Evolutionary conservation across 768 basidiomycete genomes (phyloP).

Genomic region (Tulasnella calospora): DNA sequence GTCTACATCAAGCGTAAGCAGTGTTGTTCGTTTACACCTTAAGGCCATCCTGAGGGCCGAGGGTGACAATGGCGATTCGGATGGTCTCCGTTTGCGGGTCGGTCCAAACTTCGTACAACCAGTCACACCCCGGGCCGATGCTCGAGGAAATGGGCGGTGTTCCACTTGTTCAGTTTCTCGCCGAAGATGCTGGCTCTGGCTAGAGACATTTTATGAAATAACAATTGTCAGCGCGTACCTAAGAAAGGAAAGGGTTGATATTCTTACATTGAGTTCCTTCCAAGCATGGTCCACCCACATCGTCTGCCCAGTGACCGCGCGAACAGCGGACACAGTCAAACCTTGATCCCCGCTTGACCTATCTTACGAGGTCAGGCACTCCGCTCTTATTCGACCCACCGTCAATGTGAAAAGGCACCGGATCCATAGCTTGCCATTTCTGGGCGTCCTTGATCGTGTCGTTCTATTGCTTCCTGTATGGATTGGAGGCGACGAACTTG

Average conservation of each 20-base stretch:
- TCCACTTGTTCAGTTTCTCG: conserved; percentile 66
- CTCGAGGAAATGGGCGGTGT: conserved; percentile 88
- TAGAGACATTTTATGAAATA: conserved; percentile 61
- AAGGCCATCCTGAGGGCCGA: conserved; percentile 68
- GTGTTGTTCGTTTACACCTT: conserved; percentile 46
- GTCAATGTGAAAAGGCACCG: conserved; percentile 69
- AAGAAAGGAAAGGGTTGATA: conserved; percentile 32
- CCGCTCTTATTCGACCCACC: conserved; percentile 65
- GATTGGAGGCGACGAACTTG: conserved; percentile 67
- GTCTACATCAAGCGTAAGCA: conserved; percentile 71
- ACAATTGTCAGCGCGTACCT: not conserved
- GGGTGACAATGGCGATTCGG: conserved; percentile 62
- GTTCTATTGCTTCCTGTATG: conserved; percentile 88
- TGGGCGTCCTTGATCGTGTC: conserved; percentile 86
- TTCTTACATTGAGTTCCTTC: conserved; percentile 70
- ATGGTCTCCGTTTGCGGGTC: conserved; percentile 65
- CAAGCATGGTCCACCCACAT: conserved; percentile 84
- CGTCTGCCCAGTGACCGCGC: conserved; percentile 87
- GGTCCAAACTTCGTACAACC: conserved; percentile 84
- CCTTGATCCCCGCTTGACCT: conserved; percentile 89
- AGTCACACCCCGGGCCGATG: conserved; percentile 93
- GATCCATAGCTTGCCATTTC: conserved; percentile 55
- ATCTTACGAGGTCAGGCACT: conserved; percentile 86
- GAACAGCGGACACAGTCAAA: conserved; percentile 84
- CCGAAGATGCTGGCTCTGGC: conserved; percentile 70